Evolutionary conservation across 2,329 filamentous ascomycete genomes (phyloP).

Genomic region (Hypoxylon sp.): DNA sequence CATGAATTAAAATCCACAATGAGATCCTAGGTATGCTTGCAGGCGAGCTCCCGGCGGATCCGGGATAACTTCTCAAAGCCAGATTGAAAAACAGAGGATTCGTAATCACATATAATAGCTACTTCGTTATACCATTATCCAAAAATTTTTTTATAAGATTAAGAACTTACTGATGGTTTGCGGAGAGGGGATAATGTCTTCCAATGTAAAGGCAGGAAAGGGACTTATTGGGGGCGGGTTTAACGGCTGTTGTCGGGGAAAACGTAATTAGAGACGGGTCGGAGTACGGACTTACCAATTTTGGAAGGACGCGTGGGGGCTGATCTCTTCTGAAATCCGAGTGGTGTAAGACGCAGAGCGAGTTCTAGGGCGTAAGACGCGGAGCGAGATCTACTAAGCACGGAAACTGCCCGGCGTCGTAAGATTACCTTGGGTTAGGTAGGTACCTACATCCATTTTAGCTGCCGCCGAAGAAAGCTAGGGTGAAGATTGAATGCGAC

Average conservation of each 20-base stretch:
- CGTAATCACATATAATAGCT: background rate
- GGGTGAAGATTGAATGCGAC: background rate
- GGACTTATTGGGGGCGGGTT: constrained; percentile 2
- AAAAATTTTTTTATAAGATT: background rate
- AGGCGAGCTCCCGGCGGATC: background rate
- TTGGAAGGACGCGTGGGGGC: constrained; percentile 7
- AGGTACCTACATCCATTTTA: background rate
- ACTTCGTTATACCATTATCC: constrained; percentile 1
- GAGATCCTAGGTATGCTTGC: constrained; percentile 1
- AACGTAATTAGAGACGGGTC: constrained; percentile 3
- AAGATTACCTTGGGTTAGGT: background rate
- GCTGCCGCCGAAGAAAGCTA: background rate
- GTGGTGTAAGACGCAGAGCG: background rate
- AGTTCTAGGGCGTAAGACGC: background rate
- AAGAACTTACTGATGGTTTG: background rate
- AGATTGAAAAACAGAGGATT: background rate
- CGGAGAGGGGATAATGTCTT: constrained; percentile 18
- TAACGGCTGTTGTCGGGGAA: constrained; percentile 5
- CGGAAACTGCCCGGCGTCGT: background rate
- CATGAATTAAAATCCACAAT: constrained; percentile 1
- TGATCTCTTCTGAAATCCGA: background rate
- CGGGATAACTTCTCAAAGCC: background rate
- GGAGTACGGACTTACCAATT: constrained; percentile 27
- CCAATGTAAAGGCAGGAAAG: background rate
- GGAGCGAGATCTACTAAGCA: background rate